These are phyloP conservation scores for Hemileia vastatrix DNA, from an alignment of 1,284 basidiomycete genomes.

Conservation along the genomic window DNA sequence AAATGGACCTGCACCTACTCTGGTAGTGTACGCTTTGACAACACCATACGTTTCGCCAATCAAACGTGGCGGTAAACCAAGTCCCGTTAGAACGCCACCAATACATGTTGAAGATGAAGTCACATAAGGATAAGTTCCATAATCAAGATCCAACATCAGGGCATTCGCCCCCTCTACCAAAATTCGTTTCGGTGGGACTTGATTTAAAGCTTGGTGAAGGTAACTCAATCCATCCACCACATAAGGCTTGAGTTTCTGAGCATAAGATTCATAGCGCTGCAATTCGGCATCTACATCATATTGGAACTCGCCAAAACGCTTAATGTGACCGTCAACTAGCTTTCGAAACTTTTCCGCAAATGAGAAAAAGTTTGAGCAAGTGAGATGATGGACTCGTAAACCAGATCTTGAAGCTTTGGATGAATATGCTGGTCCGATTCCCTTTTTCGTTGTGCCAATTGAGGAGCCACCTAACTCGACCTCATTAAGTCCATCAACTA, in stretches of 20 bases:
- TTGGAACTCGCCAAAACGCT: slow-evolving; percentile 46
- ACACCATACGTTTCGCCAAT: slow-evolving; percentile 43
- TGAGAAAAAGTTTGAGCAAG: slow-evolving; percentile 40
- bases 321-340: slow-evolving; percentile 44
- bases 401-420: slow-evolving; percentile 46
- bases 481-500: slow-evolving; percentile 46
- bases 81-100: slow-evolving; percentile 45
- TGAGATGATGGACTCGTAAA: slow-evolving; percentile 44
- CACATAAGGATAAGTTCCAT: slow-evolving; percentile 45
- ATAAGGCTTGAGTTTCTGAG: slow-evolving; percentile 41
- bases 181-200: slow-evolving; percentile 35
- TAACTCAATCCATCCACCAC: slow-evolving; percentile 45
- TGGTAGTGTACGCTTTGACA: slow-evolving; percentile 45
- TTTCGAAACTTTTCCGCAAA: slow-evolving; percentile 45
- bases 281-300: slow-evolving; percentile 46
- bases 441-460: slow-evolving; percentile 46
- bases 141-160: slow-evolving; percentile 46
- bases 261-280: slow-evolving; percentile 42
- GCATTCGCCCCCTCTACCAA: slow-evolving; percentile 46
- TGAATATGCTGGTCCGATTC: slow-evolving; percentile 46
- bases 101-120: slow-evolving; percentile 44
- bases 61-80: slow-evolving; percentile 41
- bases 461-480: slow-evolving; percentile 42
- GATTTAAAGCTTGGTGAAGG: slow-evolving; percentile 42
- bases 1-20: slow-evolving; percentile 45